Evolutionary conservation across 1,284 basidiomycete genomes (phyloP).

Genomic region (Moniliophthora roreri): DNA sequence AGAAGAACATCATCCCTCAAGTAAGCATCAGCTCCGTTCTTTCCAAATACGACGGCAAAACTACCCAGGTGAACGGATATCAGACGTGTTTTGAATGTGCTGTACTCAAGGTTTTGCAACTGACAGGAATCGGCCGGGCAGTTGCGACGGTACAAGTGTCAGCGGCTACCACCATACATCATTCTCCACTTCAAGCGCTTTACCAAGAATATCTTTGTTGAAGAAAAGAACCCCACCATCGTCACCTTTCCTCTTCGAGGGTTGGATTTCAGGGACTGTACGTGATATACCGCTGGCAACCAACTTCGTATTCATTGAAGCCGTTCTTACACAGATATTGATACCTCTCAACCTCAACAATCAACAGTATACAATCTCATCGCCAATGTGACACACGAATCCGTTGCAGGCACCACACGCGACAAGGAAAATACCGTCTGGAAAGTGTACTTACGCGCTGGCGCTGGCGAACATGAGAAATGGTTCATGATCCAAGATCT

Average conservation of each 20-base stretch:
- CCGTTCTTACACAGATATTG: constrained; percentile 61
- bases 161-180: constrained; percentile 86
- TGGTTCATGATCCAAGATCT: constrained; percentile 99
- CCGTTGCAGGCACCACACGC: constrained; percentile 89
- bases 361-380: constrained; percentile 89
- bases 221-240: constrained; percentile 98
- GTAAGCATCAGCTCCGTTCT: constrained; percentile 89
- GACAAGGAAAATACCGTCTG: constrained; percentile 87
- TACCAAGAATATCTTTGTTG: constrained; percentile 97
- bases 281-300: constrained; percentile 30
- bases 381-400: constrained; percentile 94
- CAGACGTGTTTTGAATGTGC: constrained; percentile 15
- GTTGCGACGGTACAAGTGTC: constrained; percentile 87
- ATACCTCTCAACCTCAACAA: constrained; percentile 57
- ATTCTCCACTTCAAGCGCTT: constrained; percentile 97
- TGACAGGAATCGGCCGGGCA: constrained; percentile 81
- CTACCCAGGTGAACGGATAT: constrained; percentile 67
- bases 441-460: constrained; percentile 88
- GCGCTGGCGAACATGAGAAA: constrained; percentile 83
- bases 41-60: constrained; percentile 94
- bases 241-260: constrained; percentile 96
- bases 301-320: constrained; percentile 16
- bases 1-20: constrained; percentile 99
- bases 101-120: constrained; percentile 13
- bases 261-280: constrained; percentile 89